Evolutionary conservation across 1,284 basidiomycete species (phyloP).

Genomic region (Sphagnurus paluster): DNA sequence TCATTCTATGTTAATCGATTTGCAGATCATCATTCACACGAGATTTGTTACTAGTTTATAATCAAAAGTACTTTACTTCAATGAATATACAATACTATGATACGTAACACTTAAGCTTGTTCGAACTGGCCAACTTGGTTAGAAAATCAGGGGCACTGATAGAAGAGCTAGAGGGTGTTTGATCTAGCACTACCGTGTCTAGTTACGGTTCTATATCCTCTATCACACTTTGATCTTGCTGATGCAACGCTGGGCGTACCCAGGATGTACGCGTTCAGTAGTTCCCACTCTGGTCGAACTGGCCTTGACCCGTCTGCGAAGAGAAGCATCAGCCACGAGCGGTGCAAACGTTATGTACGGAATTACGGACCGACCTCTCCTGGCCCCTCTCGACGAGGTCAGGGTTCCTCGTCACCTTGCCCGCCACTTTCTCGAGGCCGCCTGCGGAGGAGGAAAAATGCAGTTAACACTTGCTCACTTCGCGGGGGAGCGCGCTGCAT

Average conservation of each 20-base stretch:
- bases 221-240: too few species aligned
- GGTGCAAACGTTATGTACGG: neutral
- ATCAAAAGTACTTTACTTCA: too few species aligned
- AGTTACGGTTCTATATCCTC: too few species aligned
- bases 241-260: too few species aligned
- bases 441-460: conserved; percentile 4
- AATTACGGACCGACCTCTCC: conserved; percentile 17
- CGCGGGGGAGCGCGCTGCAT: neutral
- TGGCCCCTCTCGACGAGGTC: conserved; percentile 18
- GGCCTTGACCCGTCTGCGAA: neutral
- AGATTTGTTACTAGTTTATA: too few species aligned
- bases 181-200: too few species aligned
- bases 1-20: conserved; percentile 30
- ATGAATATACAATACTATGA: too few species aligned
- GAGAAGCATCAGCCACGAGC: neutral
- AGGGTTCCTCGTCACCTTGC: conserved; percentile 23
- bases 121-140: too few species aligned
- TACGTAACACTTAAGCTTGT: too few species aligned
- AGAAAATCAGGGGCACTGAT: too few species aligned
- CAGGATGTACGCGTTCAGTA: neutral
- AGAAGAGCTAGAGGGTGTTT: too few species aligned
- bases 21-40: conserved; percentile 24
- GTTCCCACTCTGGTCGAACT: neutral
- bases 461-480: neutral
- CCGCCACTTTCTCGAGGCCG: conserved; percentile 21